A percentile compares a stretch with the other conserved stretches of the same genome.
Evolutionary conservation across 352 stramenopile genomes (phyloP).

Genomic region (Phytopythium sindhum): DNA sequence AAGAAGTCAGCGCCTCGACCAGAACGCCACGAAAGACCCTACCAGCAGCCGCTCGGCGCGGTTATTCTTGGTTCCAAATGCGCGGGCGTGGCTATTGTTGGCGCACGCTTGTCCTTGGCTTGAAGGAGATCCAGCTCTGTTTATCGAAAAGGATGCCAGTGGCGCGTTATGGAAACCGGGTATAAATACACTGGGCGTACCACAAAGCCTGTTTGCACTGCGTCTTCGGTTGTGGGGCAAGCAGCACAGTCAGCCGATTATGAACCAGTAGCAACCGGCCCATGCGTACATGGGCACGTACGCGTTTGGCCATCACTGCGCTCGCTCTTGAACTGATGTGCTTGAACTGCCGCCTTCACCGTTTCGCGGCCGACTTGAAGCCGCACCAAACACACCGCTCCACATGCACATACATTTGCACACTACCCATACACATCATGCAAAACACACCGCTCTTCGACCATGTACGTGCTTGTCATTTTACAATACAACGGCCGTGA

Average conservation of each 20-base stretch:
- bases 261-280: background rate
- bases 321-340: background rate
- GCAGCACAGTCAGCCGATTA: background rate
- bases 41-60: background rate
- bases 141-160: background rate
- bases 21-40: background rate
- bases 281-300: background rate
- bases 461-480: background rate
- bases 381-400: too few species aligned
- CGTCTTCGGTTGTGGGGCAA: background rate
- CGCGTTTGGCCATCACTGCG: too few species aligned
- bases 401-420: background rate
- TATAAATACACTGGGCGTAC: background rate
- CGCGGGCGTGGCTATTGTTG: background rate
- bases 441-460: background rate
- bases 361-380: background rate
- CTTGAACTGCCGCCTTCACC: background rate
- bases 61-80: background rate
- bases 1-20: background rate
- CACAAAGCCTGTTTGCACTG: background rate
- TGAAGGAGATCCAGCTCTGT: background rate
- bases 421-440: background rate
- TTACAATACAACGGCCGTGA: constrained; percentile 3
- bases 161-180: too few species aligned
- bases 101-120: background rate